Conservation (phyloP, 164 flowering plant genomes). For the Aristolochia californica region DNA sequence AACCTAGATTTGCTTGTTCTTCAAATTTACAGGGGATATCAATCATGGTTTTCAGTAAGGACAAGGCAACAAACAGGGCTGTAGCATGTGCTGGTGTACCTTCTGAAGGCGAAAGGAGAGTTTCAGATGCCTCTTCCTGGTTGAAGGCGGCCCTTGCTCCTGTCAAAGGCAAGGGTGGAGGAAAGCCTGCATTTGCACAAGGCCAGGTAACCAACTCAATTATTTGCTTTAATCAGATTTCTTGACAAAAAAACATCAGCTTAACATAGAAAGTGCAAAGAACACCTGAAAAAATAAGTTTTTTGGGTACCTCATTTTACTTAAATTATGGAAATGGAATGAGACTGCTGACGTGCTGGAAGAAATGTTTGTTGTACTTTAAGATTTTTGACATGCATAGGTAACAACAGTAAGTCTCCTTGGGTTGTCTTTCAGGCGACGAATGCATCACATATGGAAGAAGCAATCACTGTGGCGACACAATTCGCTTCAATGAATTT, state of each 20-base stretch:
- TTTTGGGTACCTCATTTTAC: background rate
- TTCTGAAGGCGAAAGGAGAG: constrained; percentile 32
- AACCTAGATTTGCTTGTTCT: background rate
- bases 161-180: constrained; percentile 84
- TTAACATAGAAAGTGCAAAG: background rate
- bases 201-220: constrained; percentile 62
- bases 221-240: background rate
- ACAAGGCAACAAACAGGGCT: constrained; percentile 70
- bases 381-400: background rate
- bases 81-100: constrained; percentile 89
- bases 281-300: background rate
- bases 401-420: background rate
- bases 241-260: background rate
- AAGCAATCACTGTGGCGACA: constrained; percentile 11
- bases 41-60: constrained; percentile 70
- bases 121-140: constrained; percentile 76
- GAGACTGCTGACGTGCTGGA: background rate
- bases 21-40: constrained; percentile 55
- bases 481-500: constrained; percentile 12
- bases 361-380: background rate
- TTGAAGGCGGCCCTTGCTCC: constrained; percentile 57
- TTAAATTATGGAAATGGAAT: background rate
- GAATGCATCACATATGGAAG: constrained; percentile 10
- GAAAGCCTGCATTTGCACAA: constrained; percentile 77
- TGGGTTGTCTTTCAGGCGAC: constrained; percentile 5